A percentile compares a stretch with the other conserved stretches of the same genome.
These are phyloP conservation scores for Rhizoctonia solani DNA, from an alignment of 1,284 basidiomycete species.

Conservation along the genomic window DNA sequence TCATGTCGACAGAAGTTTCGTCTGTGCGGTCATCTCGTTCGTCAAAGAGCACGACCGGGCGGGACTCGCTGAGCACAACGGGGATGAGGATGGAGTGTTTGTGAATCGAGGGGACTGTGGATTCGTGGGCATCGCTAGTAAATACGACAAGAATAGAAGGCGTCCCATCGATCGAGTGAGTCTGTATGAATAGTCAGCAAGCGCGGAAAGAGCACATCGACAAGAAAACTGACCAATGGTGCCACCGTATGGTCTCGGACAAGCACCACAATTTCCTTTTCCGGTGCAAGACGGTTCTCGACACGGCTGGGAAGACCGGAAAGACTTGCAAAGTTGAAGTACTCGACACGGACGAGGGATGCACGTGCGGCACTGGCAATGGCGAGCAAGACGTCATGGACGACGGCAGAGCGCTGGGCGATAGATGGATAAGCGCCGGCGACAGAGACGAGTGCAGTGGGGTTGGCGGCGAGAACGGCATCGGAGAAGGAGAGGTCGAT, in stretches of 20 bases:
- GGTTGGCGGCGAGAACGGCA: slow-evolving; percentile 10
- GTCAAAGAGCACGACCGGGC: slow-evolving; percentile 29
- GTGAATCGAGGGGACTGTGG: slow-evolving; percentile 1
- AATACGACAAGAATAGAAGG: slow-evolving; percentile 23
- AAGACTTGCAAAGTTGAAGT: slow-evolving; percentile 16
- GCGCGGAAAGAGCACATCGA: neutral
- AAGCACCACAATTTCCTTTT: slow-evolving; percentile 20
- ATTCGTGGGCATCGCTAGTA: slow-evolving; percentile 20
- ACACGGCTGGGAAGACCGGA: slow-evolving; percentile 4
- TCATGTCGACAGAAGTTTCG: slow-evolving; percentile 14
- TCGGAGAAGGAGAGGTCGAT: slow-evolving; percentile 2
- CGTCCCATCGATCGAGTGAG: slow-evolving; percentile 1
- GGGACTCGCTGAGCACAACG: slow-evolving; percentile 18
- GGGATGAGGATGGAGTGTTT: slow-evolving; percentile 28
- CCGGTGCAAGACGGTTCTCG: neutral
- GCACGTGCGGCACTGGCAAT: slow-evolving; percentile 14
- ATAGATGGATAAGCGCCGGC: slow-evolving; percentile 20
- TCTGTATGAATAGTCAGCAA: slow-evolving; percentile 2
- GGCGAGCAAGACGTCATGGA: slow-evolving; percentile 6
- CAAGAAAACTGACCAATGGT: neutral
- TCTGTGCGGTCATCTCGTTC: slow-evolving; percentile 19
- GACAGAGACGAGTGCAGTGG: slow-evolving; percentile 6
- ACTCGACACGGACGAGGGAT: slow-evolving; percentile 14
- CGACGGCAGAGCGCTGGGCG: slow-evolving; percentile 13
- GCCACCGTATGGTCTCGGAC: slow-evolving; percentile 13